Percentiles rank a stretch among this genome's conserved stretches.
Conservation (phyloP, 805 yeast genomes). For the Sugiyamaella americana region DNA sequence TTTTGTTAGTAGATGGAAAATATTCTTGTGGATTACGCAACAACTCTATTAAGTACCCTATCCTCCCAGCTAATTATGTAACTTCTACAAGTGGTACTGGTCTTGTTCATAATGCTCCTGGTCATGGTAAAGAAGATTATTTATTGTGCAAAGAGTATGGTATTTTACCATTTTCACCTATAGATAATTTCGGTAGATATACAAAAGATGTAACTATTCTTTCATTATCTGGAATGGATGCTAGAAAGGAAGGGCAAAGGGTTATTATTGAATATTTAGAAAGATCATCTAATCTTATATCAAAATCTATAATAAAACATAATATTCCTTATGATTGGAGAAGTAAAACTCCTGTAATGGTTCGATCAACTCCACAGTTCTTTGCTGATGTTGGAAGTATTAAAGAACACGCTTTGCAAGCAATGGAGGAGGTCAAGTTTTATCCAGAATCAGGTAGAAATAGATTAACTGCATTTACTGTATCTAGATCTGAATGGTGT, state of each 20-base stretch:
- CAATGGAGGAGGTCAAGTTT: conserved; percentile 61
- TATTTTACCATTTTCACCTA: conserved; percentile 65
- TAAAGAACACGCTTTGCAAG: conserved; percentile 53
- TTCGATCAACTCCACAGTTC: conserved; percentile 96
- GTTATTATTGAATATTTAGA: conserved; percentile 41
- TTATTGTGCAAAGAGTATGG: conserved; percentile 53
- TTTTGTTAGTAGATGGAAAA: conserved; percentile 33
- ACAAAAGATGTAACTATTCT: conserved; percentile 42
- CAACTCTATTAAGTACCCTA: conserved; percentile 41
- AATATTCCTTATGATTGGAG: conserved; percentile 98
- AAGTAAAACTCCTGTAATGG: conserved; percentile 89
- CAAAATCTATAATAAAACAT: conserved; percentile 50
- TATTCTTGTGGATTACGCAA: conserved; percentile 55
- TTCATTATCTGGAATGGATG: conserved; percentile 49
- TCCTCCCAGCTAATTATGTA: conserved; percentile 78
- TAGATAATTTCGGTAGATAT: conserved; percentile 69
- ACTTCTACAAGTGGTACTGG: conserved; percentile 85
- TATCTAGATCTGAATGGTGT: conserved; percentile 90
- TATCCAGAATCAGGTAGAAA: conserved; percentile 66
- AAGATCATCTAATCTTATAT: conserved; percentile 41
- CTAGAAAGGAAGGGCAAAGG: conserved; percentile 53
- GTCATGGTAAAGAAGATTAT: conserved; percentile 95
- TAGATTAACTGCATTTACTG: conserved; percentile 66
- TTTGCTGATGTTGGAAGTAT: conserved; percentile 79
- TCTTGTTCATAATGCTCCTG: conserved; percentile 94